These are phyloP conservation scores for Termitomyces sp. DNA, from an alignment of 768 basidiomycete genomes.

Conservation along the genomic window DNA sequence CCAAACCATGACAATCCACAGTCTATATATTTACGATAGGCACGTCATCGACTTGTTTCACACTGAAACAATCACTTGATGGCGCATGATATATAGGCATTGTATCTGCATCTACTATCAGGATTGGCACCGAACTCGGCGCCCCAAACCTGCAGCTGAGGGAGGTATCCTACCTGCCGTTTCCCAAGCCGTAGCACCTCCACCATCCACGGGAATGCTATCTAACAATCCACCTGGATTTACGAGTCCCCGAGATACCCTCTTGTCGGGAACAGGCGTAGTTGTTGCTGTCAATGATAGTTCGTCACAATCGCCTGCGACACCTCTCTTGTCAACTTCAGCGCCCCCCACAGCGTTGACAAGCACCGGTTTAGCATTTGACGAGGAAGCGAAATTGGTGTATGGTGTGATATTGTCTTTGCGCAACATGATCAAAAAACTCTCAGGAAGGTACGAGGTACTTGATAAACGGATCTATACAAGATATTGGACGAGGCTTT, in stretches of 20 bases:
- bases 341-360: slow-evolving; percentile 28
- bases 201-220: slow-evolving; percentile 27
- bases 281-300: slow-evolving; percentile 60
- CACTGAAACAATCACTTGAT: slow-evolving; percentile 9
- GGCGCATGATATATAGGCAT: slow-evolving; percentile 49
- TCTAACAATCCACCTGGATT: slow-evolving; percentile 33
- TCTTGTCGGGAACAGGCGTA: slow-evolving; percentile 60
- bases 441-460: slow-evolving; percentile 70
- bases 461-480: background rate
- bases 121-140: slow-evolving; percentile 84
- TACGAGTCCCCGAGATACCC: slow-evolving; percentile 63
- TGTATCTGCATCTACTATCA: slow-evolving; percentile 94
- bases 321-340: slow-evolving; percentile 34
- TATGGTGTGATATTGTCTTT: slow-evolving; percentile 93
- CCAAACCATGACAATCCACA: slow-evolving; percentile 81
- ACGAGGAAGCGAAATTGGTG: slow-evolving; percentile 96
- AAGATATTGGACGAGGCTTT: background rate
- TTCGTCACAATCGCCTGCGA: slow-evolving; percentile 27
- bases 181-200: slow-evolving; percentile 57
- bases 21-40: slow-evolving; percentile 94
- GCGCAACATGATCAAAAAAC: slow-evolving; percentile 92
- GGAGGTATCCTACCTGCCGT: slow-evolving; percentile 79
- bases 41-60: slow-evolving; percentile 25
- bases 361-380: slow-evolving; percentile 75
- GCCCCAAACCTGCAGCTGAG: slow-evolving; percentile 68